Conservation (phyloP, 495 filamentous ascomycete genomes). For the Talaromyces trachyspermus region DNA sequence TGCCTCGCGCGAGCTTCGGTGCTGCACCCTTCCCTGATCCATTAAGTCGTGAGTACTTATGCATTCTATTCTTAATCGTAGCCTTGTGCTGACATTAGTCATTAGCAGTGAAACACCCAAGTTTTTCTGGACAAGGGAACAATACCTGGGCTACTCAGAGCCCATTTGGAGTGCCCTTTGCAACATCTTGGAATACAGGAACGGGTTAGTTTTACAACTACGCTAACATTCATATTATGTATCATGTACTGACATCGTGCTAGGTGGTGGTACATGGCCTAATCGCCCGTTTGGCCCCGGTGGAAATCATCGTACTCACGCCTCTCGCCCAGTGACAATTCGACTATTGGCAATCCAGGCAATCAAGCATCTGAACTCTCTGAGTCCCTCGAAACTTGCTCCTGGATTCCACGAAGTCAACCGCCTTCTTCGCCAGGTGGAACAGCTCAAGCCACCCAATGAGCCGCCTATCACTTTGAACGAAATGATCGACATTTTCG, state of each 20-base stretch:
- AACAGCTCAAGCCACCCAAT: constrained; percentile 44
- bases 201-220: constrained; percentile 24
- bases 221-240: constrained; percentile 3
- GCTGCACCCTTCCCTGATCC: constrained; percentile 45
- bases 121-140: constrained; percentile 30
- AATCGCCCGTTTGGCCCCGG: constrained; percentile 44
- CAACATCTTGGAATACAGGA: constrained; percentile 33
- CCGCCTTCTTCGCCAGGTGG: constrained; percentile 58
- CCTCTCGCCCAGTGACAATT: constrained; percentile 47
- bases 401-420: constrained; percentile 60
- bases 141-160: constrained; percentile 33
- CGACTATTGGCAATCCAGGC: constrained; percentile 53
- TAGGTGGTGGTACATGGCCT: constrained; percentile 43
- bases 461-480: constrained; percentile 55
- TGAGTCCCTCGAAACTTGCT: constrained; percentile 23
- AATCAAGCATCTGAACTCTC: constrained; percentile 48
- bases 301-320: constrained; percentile 35
- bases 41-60: constrained; percentile 32
- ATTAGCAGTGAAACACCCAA: constrained; percentile 26
- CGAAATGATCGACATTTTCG: constrained; percentile 83
- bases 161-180: constrained; percentile 40
- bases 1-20: constrained; percentile 38
- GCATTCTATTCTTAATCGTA: not conserved
- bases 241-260: constrained; percentile 16
- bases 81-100: constrained; percentile 11